phyloP scores from a whole-genome alignment of 495 filamentous ascomycete genomes.

The Viridothelium virens region DNA sequence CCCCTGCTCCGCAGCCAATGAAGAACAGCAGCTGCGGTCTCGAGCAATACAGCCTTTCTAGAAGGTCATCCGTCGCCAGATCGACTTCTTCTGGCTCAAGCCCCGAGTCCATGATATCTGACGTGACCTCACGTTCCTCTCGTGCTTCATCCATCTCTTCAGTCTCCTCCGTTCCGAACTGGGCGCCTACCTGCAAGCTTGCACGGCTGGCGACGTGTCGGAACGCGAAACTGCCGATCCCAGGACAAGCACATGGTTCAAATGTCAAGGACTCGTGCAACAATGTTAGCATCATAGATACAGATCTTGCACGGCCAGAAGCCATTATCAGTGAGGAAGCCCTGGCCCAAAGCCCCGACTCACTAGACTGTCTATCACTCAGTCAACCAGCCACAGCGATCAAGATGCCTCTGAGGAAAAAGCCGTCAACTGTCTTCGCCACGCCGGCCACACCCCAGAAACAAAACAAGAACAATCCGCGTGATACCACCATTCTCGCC shows the following conservation, averaged over 20 bases:
- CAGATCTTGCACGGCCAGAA: constrained; percentile 3
- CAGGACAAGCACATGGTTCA: constrained; percentile 12
- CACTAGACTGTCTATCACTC: not conserved
- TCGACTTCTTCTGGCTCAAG: constrained; percentile 72
- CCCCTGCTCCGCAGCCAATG: constrained; percentile 25
- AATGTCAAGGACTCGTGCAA: not conserved
- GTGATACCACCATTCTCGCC: not conserved
- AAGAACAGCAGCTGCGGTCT: constrained; percentile 1
- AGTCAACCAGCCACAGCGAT: not conserved
- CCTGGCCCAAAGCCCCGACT: constrained; percentile 2
- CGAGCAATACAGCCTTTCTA: constrained; percentile 34
- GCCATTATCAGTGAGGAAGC: constrained; percentile 4
- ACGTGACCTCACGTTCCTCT: constrained; percentile 53
- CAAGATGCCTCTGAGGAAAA: constrained; percentile 8
- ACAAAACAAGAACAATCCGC: not conserved
- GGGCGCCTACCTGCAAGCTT: constrained; percentile 53
- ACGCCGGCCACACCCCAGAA: not conserved
- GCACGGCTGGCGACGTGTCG: constrained; percentile 77
- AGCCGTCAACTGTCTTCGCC: not conserved
- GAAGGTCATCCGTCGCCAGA: constrained; percentile 54
- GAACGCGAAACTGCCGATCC: constrained; percentile 52
- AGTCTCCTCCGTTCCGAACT: constrained; percentile 55
- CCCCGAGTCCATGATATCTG: constrained; percentile 86
- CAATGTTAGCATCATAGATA: not conserved
- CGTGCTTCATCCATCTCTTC: constrained; percentile 45